A percentile compares a stretch with the other conserved stretches of the same genome.
Evolutionary conservation across 2,329 filamentous ascomycete species (phyloP).

Genomic region (Pseudogymnoascus sp.): DNA sequence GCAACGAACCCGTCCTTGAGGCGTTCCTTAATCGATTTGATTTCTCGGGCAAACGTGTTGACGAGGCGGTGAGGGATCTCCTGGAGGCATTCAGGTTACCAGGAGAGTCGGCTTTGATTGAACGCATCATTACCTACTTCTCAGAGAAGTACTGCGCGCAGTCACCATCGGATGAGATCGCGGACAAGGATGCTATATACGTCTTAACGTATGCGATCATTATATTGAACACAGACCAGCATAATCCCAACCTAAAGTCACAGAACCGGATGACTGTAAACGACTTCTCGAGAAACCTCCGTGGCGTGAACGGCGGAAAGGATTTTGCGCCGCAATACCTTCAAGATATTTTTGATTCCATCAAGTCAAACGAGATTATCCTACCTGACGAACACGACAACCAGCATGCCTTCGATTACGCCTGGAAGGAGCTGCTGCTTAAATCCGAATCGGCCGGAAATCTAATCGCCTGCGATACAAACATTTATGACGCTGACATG

Average conservation of each 20-base stretch:
- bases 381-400: slow-evolving; percentile 96
- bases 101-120: slow-evolving; percentile 86
- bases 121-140: slow-evolving; percentile 82
- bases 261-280: slow-evolving; percentile 74
- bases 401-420: slow-evolving; percentile 91
- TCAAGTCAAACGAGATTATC: slow-evolving; percentile 90
- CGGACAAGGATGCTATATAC: slow-evolving; percentile 79
- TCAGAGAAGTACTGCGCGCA: slow-evolving; percentile 73
- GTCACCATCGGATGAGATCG: slow-evolving; percentile 63
- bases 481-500: slow-evolving; percentile 95
- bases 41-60: slow-evolving; percentile 76
- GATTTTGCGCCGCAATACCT: slow-evolving; percentile 82
- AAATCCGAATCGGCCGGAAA: slow-evolving; percentile 72
- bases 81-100: slow-evolving; percentile 88
- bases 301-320: slow-evolving; percentile 76
- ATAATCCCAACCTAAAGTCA: slow-evolving; percentile 79
- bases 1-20: slow-evolving; percentile 75
- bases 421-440: slow-evolving; percentile 87
- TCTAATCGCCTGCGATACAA: slow-evolving; percentile 75
- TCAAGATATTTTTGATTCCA: slow-evolving; percentile 79
- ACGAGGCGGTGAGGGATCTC: slow-evolving; percentile 81
- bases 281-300: slow-evolving; percentile 81
- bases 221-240: slow-evolving; percentile 93
- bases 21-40: slow-evolving; percentile 84
- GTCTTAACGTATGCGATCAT: slow-evolving; percentile 94